phyloP scores from a whole-genome alignment of 2,329 filamentous ascomycete genomes.

The Microdochium nivale region DNA sequence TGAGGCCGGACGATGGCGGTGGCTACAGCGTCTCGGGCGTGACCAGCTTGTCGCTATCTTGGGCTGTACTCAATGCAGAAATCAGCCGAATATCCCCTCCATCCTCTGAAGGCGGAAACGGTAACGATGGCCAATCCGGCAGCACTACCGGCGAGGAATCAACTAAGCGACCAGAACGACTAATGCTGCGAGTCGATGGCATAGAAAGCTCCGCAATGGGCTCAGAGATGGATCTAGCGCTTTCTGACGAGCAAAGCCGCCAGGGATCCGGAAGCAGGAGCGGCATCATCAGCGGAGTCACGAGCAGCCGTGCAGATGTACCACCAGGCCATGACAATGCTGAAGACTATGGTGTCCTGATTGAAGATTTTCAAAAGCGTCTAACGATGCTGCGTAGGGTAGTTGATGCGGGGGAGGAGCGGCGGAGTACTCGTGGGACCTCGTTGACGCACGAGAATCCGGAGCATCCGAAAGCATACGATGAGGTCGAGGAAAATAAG shows the following conservation, averaged over 20 bases:
- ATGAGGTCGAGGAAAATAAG: no score
- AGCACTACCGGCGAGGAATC: constrained; percentile 5
- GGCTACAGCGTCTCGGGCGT: constrained; percentile 55
- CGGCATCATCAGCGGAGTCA: constrained; percentile 18
- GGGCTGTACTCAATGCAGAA: constrained; percentile 47
- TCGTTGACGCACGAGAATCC: background rate
- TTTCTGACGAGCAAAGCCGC: constrained; percentile 15
- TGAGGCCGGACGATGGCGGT: constrained; percentile 31
- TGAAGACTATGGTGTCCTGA: constrained; percentile 41
- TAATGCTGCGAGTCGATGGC: constrained; percentile 59
- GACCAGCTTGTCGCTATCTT: constrained; percentile 65
- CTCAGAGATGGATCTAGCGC: constrained; percentile 25
- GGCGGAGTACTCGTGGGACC: constrained; percentile 13
- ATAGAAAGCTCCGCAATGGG: constrained; percentile 23
- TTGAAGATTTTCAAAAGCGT: constrained; percentile 48
- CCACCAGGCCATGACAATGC: constrained; percentile 13
- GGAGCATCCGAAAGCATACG: no score
- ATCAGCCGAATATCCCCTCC: constrained; percentile 31
- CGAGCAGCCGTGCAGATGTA: constrained; percentile 6
- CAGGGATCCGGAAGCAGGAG: constrained; percentile 17
- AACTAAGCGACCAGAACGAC: constrained; percentile 23
- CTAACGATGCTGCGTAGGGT: constrained; percentile 47
- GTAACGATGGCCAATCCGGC: constrained; percentile 24
- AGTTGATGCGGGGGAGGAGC: constrained; percentile 40
- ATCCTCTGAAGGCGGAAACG: constrained; percentile 18